phyloP scores from a whole-genome alignment of 2,329 filamentous ascomycete genomes.

The Incumbomyces lentus region DNA sequence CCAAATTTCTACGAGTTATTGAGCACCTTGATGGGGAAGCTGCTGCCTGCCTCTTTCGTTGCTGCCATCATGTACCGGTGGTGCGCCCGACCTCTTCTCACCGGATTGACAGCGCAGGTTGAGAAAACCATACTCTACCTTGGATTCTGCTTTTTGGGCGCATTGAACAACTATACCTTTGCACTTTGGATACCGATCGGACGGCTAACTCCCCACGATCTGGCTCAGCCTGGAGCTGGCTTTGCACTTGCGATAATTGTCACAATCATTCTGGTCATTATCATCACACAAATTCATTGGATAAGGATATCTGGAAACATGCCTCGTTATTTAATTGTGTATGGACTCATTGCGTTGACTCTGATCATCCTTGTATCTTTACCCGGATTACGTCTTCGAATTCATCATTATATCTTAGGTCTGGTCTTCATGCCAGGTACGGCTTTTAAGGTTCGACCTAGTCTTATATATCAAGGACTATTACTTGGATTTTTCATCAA shows the following conservation, averaged over 20 bases:
- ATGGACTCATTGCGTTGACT: conserved; percentile 55
- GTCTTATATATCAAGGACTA: conserved; percentile 78
- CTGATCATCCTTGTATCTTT: conserved; percentile 62
- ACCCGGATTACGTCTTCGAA: conserved; percentile 69
- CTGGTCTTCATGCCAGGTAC: conserved; percentile 82
- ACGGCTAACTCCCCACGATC: conserved; percentile 80
- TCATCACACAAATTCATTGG: conserved; percentile 68
- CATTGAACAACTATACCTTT: conserved; percentile 90
- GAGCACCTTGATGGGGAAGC: conserved; percentile 67
- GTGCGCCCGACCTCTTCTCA: conserved; percentile 63
- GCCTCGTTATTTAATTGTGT: conserved; percentile 65
- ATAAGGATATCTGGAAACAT: conserved; percentile 79
- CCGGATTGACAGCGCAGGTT: conserved; percentile 65
- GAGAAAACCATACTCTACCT: conserved; percentile 89
- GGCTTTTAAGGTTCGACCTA: conserved; percentile 73
- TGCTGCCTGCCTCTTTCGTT: conserved; percentile 77
- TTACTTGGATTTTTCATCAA: conserved; percentile 88
- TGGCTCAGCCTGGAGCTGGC: conserved; percentile 83
- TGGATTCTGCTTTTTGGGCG: conserved; percentile 80
- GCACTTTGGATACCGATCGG: conserved; percentile 79
- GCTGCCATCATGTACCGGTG: conserved; percentile 81
- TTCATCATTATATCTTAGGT: conserved; percentile 90
- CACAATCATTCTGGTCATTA: conserved; percentile 56
- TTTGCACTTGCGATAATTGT: conserved; percentile 72
- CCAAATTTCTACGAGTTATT: conserved; percentile 59